These are phyloP conservation scores for Naegleria lovaniensis DNA, from an alignment of 208 protist species.

Conservation along the genomic window DNA sequence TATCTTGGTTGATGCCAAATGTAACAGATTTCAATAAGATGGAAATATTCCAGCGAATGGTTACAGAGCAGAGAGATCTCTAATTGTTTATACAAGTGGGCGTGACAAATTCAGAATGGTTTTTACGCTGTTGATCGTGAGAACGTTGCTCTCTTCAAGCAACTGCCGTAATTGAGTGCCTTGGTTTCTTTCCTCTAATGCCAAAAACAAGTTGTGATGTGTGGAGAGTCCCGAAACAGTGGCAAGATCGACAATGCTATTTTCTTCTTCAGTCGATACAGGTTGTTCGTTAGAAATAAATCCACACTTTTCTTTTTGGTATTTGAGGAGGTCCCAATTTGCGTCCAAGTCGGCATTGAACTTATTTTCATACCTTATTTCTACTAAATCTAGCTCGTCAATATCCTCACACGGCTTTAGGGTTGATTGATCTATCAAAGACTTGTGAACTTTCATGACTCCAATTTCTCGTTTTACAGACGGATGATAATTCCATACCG, in stretches of 20 bases:
- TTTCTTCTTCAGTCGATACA: neutral
- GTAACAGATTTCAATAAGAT: neutral
- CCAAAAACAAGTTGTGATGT: neutral
- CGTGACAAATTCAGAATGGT: neutral
- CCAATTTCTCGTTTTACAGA: neutral
- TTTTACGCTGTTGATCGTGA: neutral
- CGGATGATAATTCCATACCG: neutral
- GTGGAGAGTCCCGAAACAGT: neutral
- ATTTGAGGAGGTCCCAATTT: neutral
- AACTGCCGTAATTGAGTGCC: neutral
- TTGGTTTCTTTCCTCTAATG: neutral
- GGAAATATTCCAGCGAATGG: neutral
- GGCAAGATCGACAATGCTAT: neutral
- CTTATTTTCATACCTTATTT: neutral
- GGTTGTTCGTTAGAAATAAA: neutral
- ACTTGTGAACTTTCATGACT: neutral
- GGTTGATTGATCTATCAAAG: neutral
- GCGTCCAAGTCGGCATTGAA: neutral
- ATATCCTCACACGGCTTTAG: neutral
- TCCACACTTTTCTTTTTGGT: neutral
- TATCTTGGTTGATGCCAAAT: neutral
- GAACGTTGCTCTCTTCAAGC: neutral
- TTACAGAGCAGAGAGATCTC: too few species aligned
- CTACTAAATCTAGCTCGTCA: neutral
- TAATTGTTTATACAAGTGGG: neutral